Evolutionary conservation across 2,329 filamentous ascomycete species (phyloP), one percentile per base, ranked within the genome.

Genomic region (Curvularia sp.): DNA sequence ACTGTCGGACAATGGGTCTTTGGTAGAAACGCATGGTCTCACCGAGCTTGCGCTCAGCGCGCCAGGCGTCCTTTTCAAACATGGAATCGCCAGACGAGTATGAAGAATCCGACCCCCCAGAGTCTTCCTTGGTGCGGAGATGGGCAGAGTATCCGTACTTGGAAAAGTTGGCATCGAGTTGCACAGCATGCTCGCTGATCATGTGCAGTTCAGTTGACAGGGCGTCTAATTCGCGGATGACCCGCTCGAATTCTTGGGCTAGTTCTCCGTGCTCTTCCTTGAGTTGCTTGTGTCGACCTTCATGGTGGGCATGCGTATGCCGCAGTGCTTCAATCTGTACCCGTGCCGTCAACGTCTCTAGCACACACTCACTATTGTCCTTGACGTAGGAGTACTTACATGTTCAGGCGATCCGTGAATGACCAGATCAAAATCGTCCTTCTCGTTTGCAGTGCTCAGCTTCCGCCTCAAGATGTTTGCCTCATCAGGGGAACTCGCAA

Each of bases 131-230:
- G 12, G 73, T 75, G 15, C 85, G 78, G 51, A 89, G 74, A 70
- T 84, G 81, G 27, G 86, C 85, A 48, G 80, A 81, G 68, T 87
- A 89, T 1, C 87, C 87, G 75, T 86, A 89, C 67, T 85, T 86
- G 53, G 80, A 81, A 69, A 89, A 89, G 68, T 84, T 88, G 32
- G 85, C 84, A 65, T 85, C 84, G 21, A 89, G 75, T 18, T 82
- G 77, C 5, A 85, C 81, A 3, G 82, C 80, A 65, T 86, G 83
- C 55, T 83, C 81, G 2, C 79, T 82, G 50, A 88, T 74, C 60
- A 80, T 78, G 56, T 85, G 81, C 6, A 89, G 74, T 70, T 88
- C 85, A 1, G 68, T 63, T 10, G 78, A 79, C n/a, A 88, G 77
- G 0, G 74, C 74, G 56, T 84, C 81, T 10, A 89, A 76, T 61